These are phyloP conservation scores for Acanthamoeba rhysodes DNA, from an alignment of 208 protist species.

Conservation along the genomic window DNA sequence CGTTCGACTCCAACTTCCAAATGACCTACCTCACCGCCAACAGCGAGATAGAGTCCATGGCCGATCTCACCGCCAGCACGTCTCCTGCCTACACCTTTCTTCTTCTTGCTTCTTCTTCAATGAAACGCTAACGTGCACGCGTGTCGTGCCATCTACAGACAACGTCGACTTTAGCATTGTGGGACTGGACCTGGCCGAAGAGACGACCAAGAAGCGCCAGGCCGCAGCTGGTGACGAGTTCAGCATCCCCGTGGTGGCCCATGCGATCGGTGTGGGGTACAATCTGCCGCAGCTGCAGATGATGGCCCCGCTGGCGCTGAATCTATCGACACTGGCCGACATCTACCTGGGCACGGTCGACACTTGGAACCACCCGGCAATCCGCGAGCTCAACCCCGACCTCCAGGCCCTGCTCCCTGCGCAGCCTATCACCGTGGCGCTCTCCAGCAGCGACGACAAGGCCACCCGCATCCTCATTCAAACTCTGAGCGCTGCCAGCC, in stretches of 20 bases:
- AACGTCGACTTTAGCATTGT: constrained; percentile 7
- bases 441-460: background rate
- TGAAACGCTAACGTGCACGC: background rate
- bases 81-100: background rate
- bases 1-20: constrained; percentile 10
- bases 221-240: background rate
- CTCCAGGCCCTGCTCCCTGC: background rate
- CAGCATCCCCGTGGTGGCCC: background rate
- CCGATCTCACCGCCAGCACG: background rate
- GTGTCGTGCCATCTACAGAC: background rate
- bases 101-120: background rate
- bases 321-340: constrained; percentile 3
- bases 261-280: background rate
- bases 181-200: background rate
- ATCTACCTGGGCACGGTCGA: constrained; percentile 1
- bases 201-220: background rate
- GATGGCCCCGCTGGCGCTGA: background rate
- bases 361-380: background rate
- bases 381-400: background rate
- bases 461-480: background rate
- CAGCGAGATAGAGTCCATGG: background rate
- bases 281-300: background rate
- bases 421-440: background rate
- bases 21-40: background rate
- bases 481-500: background rate